phyloP scores from a whole-genome alignment of 2,329 filamentous ascomycete genomes.

The Pezicula radicicola region DNA sequence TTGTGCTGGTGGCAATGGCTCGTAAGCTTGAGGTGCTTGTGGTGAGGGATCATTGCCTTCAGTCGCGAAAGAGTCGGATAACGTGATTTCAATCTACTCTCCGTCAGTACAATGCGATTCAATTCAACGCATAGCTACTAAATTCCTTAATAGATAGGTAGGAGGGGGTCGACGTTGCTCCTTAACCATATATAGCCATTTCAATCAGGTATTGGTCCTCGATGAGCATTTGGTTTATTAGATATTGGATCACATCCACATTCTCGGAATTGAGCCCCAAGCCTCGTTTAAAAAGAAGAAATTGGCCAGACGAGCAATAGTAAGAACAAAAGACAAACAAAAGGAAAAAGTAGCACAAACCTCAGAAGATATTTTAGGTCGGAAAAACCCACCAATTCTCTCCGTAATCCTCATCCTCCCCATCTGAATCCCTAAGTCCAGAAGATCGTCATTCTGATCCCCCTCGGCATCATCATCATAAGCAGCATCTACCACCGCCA shows the following conservation, averaged over 20 bases:
- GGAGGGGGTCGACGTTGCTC: too few relatives aligned
- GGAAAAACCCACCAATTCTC: slow-evolving; percentile 68
- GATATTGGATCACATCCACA: too few relatives aligned
- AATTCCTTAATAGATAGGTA: too few relatives aligned
- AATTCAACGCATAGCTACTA: too few relatives aligned
- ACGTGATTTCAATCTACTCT: slow-evolving; percentile 15
- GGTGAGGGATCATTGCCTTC: slow-evolving; percentile 13
- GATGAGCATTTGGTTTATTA: too few relatives aligned
- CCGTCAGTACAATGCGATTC: neutral
- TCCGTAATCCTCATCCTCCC: slow-evolving; percentile 73
- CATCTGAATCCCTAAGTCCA: slow-evolving; percentile 69
- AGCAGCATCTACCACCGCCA: slow-evolving; percentile 62
- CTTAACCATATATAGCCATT: too few relatives aligned
- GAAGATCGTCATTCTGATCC: slow-evolving; percentile 53
- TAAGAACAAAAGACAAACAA: neutral
- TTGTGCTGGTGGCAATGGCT: slow-evolving; percentile 20
- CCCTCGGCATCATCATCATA: slow-evolving; percentile 63
- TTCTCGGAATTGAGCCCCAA: neutral
- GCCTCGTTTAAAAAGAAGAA: neutral
- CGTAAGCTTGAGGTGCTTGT: slow-evolving; percentile 5
- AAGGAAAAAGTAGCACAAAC: slow-evolving; percentile 45
- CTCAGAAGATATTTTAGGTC: slow-evolving; percentile 69
- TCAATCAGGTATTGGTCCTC: too few relatives aligned
- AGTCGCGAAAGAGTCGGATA: slow-evolving; percentile 13
- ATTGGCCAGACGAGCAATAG: slow-evolving; percentile 2